Base-by-base conservation (phyloP, 305 asterid genomes). In the Fraxinus platypoda region DNA sequence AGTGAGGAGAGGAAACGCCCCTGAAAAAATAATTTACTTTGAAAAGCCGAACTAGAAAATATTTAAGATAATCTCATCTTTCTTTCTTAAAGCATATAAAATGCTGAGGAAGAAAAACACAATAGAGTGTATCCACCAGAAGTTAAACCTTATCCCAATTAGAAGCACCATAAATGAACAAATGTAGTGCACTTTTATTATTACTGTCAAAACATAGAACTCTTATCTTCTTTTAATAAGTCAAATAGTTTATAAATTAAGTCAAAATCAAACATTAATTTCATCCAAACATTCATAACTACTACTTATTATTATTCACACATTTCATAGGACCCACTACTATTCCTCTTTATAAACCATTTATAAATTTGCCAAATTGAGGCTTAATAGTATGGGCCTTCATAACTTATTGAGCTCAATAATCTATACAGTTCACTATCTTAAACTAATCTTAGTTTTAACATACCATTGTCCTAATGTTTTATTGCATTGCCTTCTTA, bases 1-100 rank as follows among this genome's bases (percentile, higher is more conserved):
- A 94, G 89, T 28, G 99, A 87, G 85, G 97, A 88, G 43, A 95
- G 88, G 84, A 95, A 95, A 81, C 97, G 94, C 6, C 99, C 99
- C 99, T 94, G 94, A 38, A 78, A 64, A 82, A 23, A 76, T 4
- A 21, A 74, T 49, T 77, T 77, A 84, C 80, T 41, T 80, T 49
- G 30, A 79, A 46, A 38, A 66, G 19, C 76, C 72, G 26, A 82
- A 79, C 37, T 38, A 52, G 6, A 43, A 38, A 26, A 12, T 43
- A 21, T 26, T 9, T 12, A 23, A 21, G 33, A 75, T 11, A 43
- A 75, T 21, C 66, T 28, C 59, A 41, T 21, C 66, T 76, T 76
- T 76, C 38, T 13, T 46, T 64, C 38, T 76, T 76, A 11, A 68
- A 68, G 23, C 52, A 12, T 49, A 43, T 12, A 9, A 12, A 38